A percentile compares a stretch with the other conserved stretches of the same genome.
Evolutionary conservation across 192 early-diverging fungal genomes (phyloP).

Genomic region (Coemansia nantahalensis): DNA sequence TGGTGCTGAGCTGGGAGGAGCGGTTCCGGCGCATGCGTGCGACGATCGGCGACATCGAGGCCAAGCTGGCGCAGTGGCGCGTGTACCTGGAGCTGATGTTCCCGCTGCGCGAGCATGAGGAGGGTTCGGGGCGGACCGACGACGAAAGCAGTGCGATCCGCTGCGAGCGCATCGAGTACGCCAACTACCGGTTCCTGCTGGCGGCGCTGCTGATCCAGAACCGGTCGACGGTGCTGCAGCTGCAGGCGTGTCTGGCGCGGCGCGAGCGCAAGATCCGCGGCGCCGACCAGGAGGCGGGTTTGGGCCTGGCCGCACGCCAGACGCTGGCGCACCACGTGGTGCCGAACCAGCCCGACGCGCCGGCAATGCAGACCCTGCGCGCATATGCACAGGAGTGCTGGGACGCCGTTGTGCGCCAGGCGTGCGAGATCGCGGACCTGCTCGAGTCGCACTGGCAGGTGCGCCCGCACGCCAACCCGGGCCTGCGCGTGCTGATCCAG

Average conservation of each 20-base stretch:
- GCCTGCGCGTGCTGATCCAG: conserved; percentile 31
- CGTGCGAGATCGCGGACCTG: conserved; percentile 49
- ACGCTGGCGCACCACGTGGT: conserved; percentile 38
- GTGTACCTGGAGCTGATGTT: conserved; percentile 53
- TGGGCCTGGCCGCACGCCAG: conserved; percentile 25
- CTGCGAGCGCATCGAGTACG: conserved; percentile 49
- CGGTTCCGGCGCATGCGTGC: conserved; percentile 45
- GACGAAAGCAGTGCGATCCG: conserved; percentile 30
- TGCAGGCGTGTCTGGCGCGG: conserved; percentile 50
- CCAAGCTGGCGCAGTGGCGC: conserved; percentile 52
- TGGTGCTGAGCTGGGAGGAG: conserved; percentile 53
- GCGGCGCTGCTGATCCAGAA: conserved; percentile 44
- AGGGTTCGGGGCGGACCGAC: conserved; percentile 29
- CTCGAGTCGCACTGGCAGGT: conserved; percentile 53
- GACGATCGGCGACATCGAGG: conserved; percentile 41
- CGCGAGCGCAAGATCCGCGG: conserved; percentile 44
- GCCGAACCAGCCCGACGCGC: conserved; percentile 47
- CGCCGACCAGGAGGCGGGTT: conserved; percentile 12
- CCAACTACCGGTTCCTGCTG: conserved; percentile 50
- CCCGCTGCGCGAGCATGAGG: conserved; percentile 49
- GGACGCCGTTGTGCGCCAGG: conserved; percentile 44
- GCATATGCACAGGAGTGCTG: conserved; percentile 45
- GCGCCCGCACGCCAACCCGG: conserved; percentile 18
- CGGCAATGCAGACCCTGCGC: conserved; percentile 43
- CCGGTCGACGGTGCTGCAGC: conserved; percentile 48